phyloP scores from a whole-genome alignment of 306 rosid genomes.

The Quercus agrifolia region DNA sequence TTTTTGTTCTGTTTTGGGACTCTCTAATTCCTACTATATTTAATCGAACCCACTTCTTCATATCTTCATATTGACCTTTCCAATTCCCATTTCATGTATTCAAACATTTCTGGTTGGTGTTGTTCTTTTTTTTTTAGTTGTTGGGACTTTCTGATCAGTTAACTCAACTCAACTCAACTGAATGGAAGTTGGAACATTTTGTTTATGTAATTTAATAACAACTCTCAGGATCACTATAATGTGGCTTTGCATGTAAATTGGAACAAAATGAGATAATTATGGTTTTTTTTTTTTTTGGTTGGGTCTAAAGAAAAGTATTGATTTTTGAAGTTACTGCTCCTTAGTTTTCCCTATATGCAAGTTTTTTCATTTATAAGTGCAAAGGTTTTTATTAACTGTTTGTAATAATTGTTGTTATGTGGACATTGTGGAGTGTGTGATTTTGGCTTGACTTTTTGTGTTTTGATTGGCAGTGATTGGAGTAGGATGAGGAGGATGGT shows the following conservation, averaged over 20 bases:
- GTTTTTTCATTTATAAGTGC: not conserved
- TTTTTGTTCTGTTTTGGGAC: constrained; percentile 10
- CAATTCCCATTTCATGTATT: not conserved
- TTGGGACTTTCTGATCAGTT: not conserved
- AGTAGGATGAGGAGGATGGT: constrained; percentile 47
- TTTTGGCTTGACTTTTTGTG: not conserved
- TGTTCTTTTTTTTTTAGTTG: not conserved
- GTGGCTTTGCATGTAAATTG: not conserved
- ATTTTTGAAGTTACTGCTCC: not conserved
- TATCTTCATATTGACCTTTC: not conserved
- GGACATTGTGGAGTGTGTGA: too few relatives aligned
- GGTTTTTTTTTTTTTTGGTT: not conserved
- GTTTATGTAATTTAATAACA: too few relatives aligned
- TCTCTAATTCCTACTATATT: not conserved
- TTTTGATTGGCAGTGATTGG: constrained; percentile 24
- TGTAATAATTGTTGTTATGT: not conserved
- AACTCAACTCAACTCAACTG: not conserved
- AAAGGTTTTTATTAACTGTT: not conserved
- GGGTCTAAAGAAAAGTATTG: not conserved
- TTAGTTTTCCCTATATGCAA: not conserved
- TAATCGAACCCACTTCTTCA: not conserved
- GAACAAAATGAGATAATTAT: not conserved
- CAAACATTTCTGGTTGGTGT: not conserved
- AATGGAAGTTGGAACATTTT: not conserved
- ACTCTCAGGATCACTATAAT: too few relatives aligned